phyloP scores from a whole-genome alignment of 352 stramenopile species.

The Phytophthora quininea region DNA sequence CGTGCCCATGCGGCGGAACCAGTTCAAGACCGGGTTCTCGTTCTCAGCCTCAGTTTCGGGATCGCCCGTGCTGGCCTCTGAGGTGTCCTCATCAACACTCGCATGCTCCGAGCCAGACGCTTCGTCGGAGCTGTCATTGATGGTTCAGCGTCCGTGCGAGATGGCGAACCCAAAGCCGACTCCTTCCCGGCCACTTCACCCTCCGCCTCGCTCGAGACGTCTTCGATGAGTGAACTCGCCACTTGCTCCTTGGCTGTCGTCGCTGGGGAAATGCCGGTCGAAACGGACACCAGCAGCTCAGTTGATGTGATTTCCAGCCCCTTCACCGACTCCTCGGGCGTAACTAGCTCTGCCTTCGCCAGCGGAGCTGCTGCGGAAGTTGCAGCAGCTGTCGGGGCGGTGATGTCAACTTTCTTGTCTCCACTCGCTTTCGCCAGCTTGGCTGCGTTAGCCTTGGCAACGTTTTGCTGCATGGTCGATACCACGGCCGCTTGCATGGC shows the following conservation, averaged over 20 bases:
- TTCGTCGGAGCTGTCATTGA: neutral
- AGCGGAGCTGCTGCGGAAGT: neutral
- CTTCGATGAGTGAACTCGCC: neutral
- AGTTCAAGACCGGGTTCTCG: slow-evolving; percentile 23
- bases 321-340: neutral
- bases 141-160: slow-evolving; percentile 9
- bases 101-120: slow-evolving; percentile 9
- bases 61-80: slow-evolving; percentile 20
- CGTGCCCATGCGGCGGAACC: slow-evolving; percentile 39
- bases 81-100: slow-evolving; percentile 2
- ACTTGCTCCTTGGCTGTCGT: slow-evolving; percentile 8
- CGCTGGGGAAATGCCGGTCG: neutral
- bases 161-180: neutral
- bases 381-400: neutral
- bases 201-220: slow-evolving; percentile 7
- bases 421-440: slow-evolving; percentile 6
- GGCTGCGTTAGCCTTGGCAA: slow-evolving; percentile 18
- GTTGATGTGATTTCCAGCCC: neutral
- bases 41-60: slow-evolving; percentile 24
- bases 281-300: slow-evolving; percentile 7
- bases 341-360: slow-evolving; percentile 1
- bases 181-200: neutral
- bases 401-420: slow-evolving; percentile 2
- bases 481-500: slow-evolving; percentile 44
- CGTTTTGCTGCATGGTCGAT: slow-evolving; percentile 38